These are phyloP conservation scores for Auricularia auricula-judae DNA, from an alignment of 768 basidiomycete genomes.

Conservation along the genomic window DNA sequence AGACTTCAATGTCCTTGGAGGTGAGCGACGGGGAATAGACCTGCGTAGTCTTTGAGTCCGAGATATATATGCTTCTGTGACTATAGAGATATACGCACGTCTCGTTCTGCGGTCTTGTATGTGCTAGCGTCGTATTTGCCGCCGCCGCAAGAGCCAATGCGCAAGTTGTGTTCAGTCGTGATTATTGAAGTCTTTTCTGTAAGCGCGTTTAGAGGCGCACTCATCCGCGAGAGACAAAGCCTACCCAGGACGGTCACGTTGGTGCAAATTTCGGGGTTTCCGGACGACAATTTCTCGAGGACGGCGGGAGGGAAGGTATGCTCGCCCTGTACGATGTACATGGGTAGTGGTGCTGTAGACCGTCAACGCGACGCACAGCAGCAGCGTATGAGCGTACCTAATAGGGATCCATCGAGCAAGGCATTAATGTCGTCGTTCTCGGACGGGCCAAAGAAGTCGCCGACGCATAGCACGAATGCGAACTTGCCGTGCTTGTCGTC, in stretches of 20 bases:
- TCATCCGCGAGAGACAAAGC: slow-evolving; percentile 19
- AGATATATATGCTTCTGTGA: too few species aligned
- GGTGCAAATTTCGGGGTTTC: slow-evolving; percentile 67
- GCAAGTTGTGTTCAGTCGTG: slow-evolving; percentile 66
- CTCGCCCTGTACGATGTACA: slow-evolving; percentile 87
- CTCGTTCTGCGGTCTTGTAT: slow-evolving; percentile 48
- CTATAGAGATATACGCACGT: slow-evolving; percentile 31
- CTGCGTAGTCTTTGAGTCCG: slow-evolving; percentile 21
- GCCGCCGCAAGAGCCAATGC: slow-evolving; percentile 70
- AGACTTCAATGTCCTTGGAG: slow-evolving; percentile 53
- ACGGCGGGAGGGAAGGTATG: slow-evolving; percentile 61
- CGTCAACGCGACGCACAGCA: slow-evolving; percentile 1
- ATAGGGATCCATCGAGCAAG: slow-evolving; percentile 54
- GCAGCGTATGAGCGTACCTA: slow-evolving; percentile 33
- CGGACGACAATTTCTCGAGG: slow-evolving; percentile 62
- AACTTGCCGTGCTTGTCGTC: slow-evolving; percentile 92
- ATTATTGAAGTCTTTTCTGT: slow-evolving; percentile 74
- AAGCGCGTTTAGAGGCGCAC: background rate
- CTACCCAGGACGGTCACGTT: slow-evolving; percentile 81
- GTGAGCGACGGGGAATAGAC: slow-evolving; percentile 71
- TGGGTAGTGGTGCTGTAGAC: slow-evolving; percentile 68
- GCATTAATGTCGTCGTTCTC: slow-evolving; percentile 18
- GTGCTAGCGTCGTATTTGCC: slow-evolving; percentile 59
- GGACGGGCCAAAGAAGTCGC: slow-evolving; percentile 76
- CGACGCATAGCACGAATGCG: slow-evolving; percentile 66